Conservation (phyloP, 345 rosid species). For the Citrus cavaleriei region DNA sequence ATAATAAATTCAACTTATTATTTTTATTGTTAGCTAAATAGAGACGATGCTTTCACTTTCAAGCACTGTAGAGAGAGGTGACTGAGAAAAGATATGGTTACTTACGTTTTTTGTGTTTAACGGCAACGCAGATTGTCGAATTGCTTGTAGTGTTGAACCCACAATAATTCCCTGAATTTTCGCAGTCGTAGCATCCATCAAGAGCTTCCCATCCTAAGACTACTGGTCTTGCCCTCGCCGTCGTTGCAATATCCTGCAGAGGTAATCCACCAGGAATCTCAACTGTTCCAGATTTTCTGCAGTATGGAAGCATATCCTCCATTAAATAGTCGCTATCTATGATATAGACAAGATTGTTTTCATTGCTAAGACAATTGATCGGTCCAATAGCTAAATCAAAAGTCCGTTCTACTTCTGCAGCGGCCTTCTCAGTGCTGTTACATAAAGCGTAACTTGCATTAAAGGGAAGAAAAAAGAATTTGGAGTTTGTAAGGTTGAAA, state of each 20-base stretch:
- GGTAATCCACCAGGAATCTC: not conserved
- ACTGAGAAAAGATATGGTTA: not conserved
- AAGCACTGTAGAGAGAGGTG: too few species aligned
- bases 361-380: not conserved
- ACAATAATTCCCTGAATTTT: not conserved
- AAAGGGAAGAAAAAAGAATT: not conserved
- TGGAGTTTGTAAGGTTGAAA: not conserved
- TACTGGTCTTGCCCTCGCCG: not conserved
- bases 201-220: not conserved
- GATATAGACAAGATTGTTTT: not conserved
- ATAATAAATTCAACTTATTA: too few species aligned
- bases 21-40: too few species aligned
- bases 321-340: rapidly evolving
- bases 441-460: not conserved
- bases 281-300: not conserved
- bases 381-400: not conserved
- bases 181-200: not conserved
- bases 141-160: not conserved
- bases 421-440: not conserved
- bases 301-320: not conserved
- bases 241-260: too few species aligned
- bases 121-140: not conserved
- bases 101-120: not conserved
- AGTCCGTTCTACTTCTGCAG: rapidly evolving
- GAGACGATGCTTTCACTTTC: too few species aligned